Conservation (phyloP, 164 flowering plant species). For the Chimonanthus praecox region DNA sequence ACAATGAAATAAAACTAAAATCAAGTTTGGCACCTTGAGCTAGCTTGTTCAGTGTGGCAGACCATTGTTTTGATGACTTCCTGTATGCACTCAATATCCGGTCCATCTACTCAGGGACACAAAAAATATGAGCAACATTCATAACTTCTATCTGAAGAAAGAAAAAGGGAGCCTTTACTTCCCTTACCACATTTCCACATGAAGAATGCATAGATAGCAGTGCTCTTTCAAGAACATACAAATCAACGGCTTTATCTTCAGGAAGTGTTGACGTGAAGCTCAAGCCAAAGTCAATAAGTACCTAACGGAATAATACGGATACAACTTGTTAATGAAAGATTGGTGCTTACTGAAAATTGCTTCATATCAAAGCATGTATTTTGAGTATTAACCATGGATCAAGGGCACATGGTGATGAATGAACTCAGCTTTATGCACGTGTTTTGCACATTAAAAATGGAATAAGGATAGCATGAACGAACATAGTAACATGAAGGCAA, state of each 20-base stretch:
- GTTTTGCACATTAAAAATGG: too few relatives aligned
- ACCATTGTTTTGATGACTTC: slow-evolving; percentile 95
- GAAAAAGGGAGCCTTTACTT: not conserved
- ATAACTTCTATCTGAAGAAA: slow-evolving; percentile 2
- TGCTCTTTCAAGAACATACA: slow-evolving; percentile 94
- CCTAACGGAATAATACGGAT: slow-evolving; percentile 29
- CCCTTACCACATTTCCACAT: slow-evolving; percentile 83
- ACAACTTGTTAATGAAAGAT: not conserved
- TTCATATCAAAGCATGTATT: not conserved
- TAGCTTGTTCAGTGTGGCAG: slow-evolving; percentile 77
- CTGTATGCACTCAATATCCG: slow-evolving; percentile 70
- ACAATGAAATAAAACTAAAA: not conserved
- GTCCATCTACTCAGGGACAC: slow-evolving; percentile 56
- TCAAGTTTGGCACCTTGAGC: slow-evolving; percentile 58
- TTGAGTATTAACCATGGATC: not conserved
- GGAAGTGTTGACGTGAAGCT: slow-evolving; percentile 91
- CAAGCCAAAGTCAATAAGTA: slow-evolving; percentile 94
- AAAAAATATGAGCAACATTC: slow-evolving; percentile 5
- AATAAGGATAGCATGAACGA: too few relatives aligned
- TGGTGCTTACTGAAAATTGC: not conserved
- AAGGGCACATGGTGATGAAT: not conserved
- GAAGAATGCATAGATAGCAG: slow-evolving; percentile 96
- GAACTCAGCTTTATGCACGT: not conserved
- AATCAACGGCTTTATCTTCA: slow-evolving; percentile 96
- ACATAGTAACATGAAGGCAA: too few relatives aligned